Evolutionary conservation across 2,329 filamentous ascomycete genomes (phyloP).

Genomic region (Penicillium sp.): DNA sequence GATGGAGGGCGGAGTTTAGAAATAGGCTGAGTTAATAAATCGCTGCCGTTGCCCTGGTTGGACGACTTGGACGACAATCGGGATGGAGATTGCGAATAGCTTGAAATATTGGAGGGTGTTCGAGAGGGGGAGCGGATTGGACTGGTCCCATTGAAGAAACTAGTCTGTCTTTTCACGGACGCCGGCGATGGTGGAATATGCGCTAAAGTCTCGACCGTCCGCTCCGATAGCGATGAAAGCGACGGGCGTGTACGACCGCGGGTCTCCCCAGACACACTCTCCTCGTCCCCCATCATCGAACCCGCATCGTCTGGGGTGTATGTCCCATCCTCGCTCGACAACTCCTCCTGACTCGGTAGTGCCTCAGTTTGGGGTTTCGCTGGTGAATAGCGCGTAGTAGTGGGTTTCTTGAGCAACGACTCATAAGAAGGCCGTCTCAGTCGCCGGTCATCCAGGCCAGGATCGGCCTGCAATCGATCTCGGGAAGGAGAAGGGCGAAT

Average conservation of each 20-base stretch:
- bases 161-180: conserved; percentile 64
- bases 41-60: conserved; percentile 55
- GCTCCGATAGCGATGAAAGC: conserved; percentile 68
- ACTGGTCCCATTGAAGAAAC: conserved; percentile 69
- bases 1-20: conserved; percentile 36
- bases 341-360: conserved; percentile 22
- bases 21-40: conserved; percentile 43
- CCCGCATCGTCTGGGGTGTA: conserved; percentile 17
- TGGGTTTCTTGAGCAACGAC: conserved; percentile 36
- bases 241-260: conserved; percentile 34
- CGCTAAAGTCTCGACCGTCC: conserved; percentile 82
- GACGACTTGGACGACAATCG: conserved; percentile 51
- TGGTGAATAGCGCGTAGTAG: conserved; percentile 27
- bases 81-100: conserved; percentile 41
- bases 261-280: conserved; percentile 8
- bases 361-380: conserved; percentile 20
- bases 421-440: conserved; percentile 42
- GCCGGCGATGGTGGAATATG: conserved; percentile 76
- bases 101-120: conserved; percentile 61
- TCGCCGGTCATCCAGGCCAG: conserved; percentile 37
- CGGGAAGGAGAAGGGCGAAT: conserved; percentile 50
- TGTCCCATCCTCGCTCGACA: conserved; percentile 19
- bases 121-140: conserved; percentile 63
- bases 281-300: conserved; percentile 12
- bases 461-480: conserved; percentile 47